Evolutionary conservation across 305 asterid species (phyloP).

Genomic region (Nicotiana rustica): DNA sequence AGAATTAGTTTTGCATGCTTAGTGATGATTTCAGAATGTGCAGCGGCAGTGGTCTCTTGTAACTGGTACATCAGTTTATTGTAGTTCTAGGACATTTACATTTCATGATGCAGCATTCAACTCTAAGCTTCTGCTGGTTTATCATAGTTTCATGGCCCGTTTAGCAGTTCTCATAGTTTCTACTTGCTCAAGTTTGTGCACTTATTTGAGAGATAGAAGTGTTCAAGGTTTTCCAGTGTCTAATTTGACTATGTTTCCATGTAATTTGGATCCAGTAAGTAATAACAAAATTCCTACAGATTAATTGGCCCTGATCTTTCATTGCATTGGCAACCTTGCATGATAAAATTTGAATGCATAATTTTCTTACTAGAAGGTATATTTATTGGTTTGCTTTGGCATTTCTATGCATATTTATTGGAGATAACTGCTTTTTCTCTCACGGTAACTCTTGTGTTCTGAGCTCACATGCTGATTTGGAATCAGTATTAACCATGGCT

Average conservation of each 20-base stretch:
- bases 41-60: not conserved
- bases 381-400: not conserved
- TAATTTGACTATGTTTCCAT: not conserved
- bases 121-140: not conserved
- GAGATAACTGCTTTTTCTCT: not conserved
- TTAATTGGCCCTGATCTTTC: not conserved
- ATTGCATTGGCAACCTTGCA: not conserved
- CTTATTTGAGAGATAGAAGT: not conserved
- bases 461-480: slow-evolving; percentile 13
- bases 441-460: not conserved
- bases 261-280: not conserved
- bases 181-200: not conserved
- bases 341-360: not conserved
- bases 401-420: not conserved
- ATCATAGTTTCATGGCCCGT: not conserved
- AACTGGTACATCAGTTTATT: not conserved
- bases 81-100: not conserved
- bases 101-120: not conserved
- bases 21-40: not conserved
- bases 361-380: not conserved
- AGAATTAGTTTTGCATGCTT: not conserved
- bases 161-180: not conserved
- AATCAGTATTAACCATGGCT: slow-evolving; percentile 59
- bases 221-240: not conserved
- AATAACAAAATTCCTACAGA: not conserved